phyloP scores from a whole-genome alignment of 805 yeast genomes.

The Saturnispora dispora region DNA sequence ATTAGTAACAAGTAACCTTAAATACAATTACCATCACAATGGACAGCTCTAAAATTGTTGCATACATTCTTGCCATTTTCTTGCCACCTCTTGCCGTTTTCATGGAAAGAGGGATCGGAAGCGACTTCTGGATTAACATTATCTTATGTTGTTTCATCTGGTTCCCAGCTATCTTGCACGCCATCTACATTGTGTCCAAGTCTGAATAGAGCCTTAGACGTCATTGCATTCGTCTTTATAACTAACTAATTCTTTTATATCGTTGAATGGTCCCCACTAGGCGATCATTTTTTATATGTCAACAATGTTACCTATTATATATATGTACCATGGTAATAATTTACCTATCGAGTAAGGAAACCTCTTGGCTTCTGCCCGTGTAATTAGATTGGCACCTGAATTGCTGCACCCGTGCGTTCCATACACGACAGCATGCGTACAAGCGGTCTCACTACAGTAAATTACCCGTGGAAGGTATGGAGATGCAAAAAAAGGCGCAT shows the following conservation, averaged over 20 bases:
- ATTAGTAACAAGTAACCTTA: not conserved
- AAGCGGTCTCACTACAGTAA: too few species aligned
- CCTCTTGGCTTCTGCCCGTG: too few species aligned
- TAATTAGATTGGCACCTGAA: too few species aligned
- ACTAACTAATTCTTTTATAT: not conserved
- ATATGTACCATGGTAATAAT: too few species aligned
- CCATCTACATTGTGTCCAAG: constrained; percentile 47
- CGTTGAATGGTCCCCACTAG: not conserved
- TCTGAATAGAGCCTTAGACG: not conserved
- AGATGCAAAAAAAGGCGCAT: too few species aligned
- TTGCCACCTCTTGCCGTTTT: constrained; percentile 75
- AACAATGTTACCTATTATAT: not conserved
- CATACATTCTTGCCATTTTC: constrained; percentile 35
- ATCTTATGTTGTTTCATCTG: constrained; percentile 51
- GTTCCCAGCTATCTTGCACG: constrained; percentile 80
- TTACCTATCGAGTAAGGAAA: too few species aligned
- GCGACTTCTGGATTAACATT: constrained; percentile 55
- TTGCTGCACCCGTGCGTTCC: too few species aligned
- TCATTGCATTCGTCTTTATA: not conserved
- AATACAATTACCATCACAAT: constrained; percentile 4
- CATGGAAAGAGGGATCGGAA: constrained; percentile 56
- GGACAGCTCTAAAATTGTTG: constrained; percentile 20
- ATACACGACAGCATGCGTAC: too few species aligned
- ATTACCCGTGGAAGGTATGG: too few species aligned
- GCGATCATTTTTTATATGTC: not conserved